Percentiles rank a stretch among this genome's conserved stretches.
These are phyloP conservation scores for Aspergillus indologenus DNA, from an alignment of 495 filamentous ascomycete genomes.

Conservation along the genomic window DNA sequence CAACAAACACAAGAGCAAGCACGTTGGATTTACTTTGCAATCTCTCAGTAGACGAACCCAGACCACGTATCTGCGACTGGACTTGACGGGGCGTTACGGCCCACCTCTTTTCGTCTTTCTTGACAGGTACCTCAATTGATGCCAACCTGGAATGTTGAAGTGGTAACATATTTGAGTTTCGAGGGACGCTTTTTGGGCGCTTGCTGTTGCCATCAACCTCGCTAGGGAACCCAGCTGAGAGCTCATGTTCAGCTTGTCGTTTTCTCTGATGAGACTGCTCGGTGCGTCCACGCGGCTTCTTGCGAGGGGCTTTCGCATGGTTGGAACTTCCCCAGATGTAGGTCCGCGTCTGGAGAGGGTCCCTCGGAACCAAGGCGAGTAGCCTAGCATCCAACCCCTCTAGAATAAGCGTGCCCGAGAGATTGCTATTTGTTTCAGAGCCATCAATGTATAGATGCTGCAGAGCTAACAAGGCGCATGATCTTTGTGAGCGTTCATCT, in stretches of 20 bases:
- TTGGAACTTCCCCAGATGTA: not conserved
- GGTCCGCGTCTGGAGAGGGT: not conserved
- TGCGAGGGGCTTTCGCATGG: not conserved
- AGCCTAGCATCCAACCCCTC: slow-evolving; percentile 3
- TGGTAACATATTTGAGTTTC: slow-evolving; percentile 25
- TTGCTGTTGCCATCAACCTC: not conserved
- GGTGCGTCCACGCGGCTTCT: not conserved
- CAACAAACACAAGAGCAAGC: not conserved
- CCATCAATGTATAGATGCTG: slow-evolving; percentile 22
- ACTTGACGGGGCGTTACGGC: slow-evolving; percentile 18
- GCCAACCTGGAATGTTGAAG: slow-evolving; percentile 21
- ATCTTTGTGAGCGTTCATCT: slow-evolving; percentile 26
- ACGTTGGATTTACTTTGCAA: slow-evolving; percentile 21
- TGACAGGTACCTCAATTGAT: slow-evolving; percentile 8
- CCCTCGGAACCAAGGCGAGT: slow-evolving; percentile 13
- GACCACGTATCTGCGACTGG: slow-evolving; percentile 1
- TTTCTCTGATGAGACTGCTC: not conserved
- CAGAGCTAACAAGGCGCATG: slow-evolving; percentile 29
- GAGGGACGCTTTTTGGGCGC: not conserved
- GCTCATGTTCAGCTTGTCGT: not conserved
- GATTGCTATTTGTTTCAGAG: not conserved
- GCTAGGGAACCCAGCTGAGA: no score
- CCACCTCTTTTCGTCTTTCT: slow-evolving; percentile 16
- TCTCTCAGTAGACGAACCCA: slow-evolving; percentile 8
- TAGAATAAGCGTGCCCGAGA: slow-evolving; percentile 4